Conservation (phyloP, 768 basidiomycete species). For the Pholiota microspora region DNA sequence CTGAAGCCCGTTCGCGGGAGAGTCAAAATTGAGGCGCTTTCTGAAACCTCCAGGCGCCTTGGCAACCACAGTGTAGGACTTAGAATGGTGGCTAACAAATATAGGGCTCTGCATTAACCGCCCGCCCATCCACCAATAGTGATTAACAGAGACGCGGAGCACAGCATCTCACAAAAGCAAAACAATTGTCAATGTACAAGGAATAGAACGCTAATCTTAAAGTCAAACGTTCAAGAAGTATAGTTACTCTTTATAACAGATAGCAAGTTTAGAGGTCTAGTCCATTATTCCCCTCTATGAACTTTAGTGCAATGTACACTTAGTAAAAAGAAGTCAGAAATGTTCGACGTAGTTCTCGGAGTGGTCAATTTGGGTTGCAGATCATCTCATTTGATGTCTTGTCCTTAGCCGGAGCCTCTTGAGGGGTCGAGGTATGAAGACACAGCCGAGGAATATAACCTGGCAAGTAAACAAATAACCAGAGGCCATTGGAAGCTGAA, state of each 20-base stretch:
- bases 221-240: neutral
- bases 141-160: conserved; percentile 1
- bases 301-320: too few species aligned
- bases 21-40: neutral
- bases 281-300: neutral
- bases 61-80: neutral
- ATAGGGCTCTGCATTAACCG: conserved; percentile 1
- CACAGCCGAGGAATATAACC: neutral
- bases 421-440: conserved; percentile 3
- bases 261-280: neutral
- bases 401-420: conserved; percentile 4
- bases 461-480: neutral
- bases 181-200: neutral
- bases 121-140: neutral
- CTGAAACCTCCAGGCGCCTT: neutral
- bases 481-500: neutral
- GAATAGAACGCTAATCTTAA: neutral
- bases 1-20: neutral
- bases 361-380: conserved; percentile 1
- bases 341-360: conserved; percentile 5
- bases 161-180: conserved; percentile 1
- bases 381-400: conserved; percentile 1
- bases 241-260: neutral
- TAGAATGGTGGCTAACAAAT: neutral
- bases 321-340: neutral